Evolutionary conservation across 2,329 filamentous ascomycete species (phyloP), one percentile per base, ranked within the genome.

Genomic region (Gyromitra esculenta): DNA sequence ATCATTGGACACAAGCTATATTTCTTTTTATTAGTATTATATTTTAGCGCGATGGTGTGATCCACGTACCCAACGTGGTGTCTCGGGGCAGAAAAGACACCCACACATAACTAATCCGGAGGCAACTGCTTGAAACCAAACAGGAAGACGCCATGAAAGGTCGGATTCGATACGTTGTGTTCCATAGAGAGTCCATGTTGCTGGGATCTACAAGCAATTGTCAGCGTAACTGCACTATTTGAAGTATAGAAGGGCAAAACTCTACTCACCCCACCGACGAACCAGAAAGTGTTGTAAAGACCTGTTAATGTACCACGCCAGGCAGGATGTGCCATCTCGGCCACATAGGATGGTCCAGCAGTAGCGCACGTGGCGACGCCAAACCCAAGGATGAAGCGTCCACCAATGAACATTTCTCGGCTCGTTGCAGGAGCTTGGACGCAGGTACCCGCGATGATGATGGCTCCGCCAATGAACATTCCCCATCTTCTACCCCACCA

Each of bases 341-440:
- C 86, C n/a, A 87, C 86, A 68, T 81, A 81, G 3, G 80, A 81
- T 7, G 80, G 80, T 2, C 80, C 80, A 54, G 80, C 80, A 41
- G 80, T 81, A 45, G 79, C 79, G 41, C 80, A 81, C 0, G 80
- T 81, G 45, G 80, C 80, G 13, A 81, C 79, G 57, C 90, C 90
- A 80, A 92, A 91, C 77, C 91, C 91, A 41, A 91, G 86, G 63
- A 91, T 83, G 79, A 90, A 89, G 63, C 89, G 86, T 56, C 88
- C 89, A 13, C 84, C 87, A 80, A 89, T 85, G 80, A 88, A 90
- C 85, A 89, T 86, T 0, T 81, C 81, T 1, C 82, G 80, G n/a
- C 76, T 83, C 0, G 82, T 82, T 0, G 85, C 83, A 1, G 85
- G 85, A 0, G 85, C 87, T 80, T 88, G 87, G 1, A 88, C 82